phyloP scores from a whole-genome alignment of 257 asterid species.

The Parsonsia alboflavescens region DNA sequence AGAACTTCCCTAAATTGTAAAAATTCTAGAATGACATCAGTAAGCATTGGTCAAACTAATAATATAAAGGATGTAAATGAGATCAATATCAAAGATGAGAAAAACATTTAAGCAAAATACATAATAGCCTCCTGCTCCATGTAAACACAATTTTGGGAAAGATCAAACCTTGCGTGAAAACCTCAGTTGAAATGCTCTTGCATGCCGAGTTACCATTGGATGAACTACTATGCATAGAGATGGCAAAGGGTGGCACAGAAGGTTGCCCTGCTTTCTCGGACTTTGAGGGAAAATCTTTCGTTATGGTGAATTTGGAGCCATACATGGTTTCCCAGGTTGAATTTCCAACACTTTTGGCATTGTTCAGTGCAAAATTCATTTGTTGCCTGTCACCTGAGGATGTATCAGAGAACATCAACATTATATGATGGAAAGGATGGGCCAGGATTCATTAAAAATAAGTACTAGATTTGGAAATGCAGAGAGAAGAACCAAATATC shows the following conservation, averaged over 20 bases:
- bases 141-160: background rate
- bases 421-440: background rate
- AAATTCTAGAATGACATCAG: background rate
- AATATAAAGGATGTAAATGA: background rate
- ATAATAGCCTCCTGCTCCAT: background rate
- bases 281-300: slow-evolving; percentile 42
- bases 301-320: slow-evolving; percentile 59
- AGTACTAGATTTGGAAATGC: background rate
- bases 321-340: slow-evolving; percentile 40
- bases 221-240: slow-evolving; percentile 33
- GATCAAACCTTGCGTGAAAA: slow-evolving; percentile 49
- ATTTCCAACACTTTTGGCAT: slow-evolving; percentile 33
- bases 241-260: slow-evolving; percentile 38
- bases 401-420: slow-evolving; percentile 11
- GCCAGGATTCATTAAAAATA: background rate
- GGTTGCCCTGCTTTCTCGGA: slow-evolving; percentile 42
- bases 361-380: slow-evolving; percentile 48
- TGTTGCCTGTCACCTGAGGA: slow-evolving; percentile 55
- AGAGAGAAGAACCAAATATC: slow-evolving; percentile 3
- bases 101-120: background rate
- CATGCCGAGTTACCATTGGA: slow-evolving; percentile 38
- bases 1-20: background rate
- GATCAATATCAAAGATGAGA: background rate
- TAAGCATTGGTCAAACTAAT: background rate
- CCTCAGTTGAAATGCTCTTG: slow-evolving; percentile 42